A percentile compares a stretch with the other conserved stretches of the same genome.
Evolutionary conservation across 2,329 filamentous ascomycete genomes (phyloP).

Genomic region (Neofusicoccum sp.): DNA sequence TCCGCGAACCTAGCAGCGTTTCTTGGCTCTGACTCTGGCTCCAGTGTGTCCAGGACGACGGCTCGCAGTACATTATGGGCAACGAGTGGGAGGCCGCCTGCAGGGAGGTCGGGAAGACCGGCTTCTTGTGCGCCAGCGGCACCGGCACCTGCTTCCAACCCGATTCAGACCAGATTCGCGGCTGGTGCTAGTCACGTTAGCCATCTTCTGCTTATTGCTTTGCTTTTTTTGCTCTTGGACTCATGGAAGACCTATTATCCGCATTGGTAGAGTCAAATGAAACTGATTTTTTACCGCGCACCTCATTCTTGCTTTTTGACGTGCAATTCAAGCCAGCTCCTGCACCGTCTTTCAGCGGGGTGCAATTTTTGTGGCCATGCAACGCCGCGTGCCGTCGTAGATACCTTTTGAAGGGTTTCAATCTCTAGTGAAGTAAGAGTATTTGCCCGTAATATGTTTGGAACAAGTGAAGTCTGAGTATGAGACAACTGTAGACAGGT

Average conservation of each 20-base stretch:
- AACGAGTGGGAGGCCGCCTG: constrained; percentile 1
- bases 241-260: not conserved
- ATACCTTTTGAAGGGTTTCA: too few species aligned
- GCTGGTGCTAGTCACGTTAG: not conserved
- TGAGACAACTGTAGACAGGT: too few species aligned
- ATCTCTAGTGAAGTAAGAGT: too few species aligned
- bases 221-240: not conserved
- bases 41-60: not conserved
- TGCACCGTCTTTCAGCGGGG: too few species aligned
- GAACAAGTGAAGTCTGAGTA: too few species aligned
- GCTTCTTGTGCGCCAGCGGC: not conserved
- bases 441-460: too few species aligned
- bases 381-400: too few species aligned
- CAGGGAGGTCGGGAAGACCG: not conserved
- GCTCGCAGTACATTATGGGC: not conserved
- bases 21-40: not conserved
- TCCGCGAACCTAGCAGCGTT: not conserved
- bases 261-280: not conserved
- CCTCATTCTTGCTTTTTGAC: too few species aligned
- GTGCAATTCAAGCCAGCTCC: too few species aligned
- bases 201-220: not conserved
- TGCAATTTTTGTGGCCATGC: too few species aligned
- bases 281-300: not conserved
- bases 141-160: not conserved
- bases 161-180: not conserved